Base-by-base conservation (phyloP, 352 stramenopile genomes). In the Globisporangium middletonii region DNA sequence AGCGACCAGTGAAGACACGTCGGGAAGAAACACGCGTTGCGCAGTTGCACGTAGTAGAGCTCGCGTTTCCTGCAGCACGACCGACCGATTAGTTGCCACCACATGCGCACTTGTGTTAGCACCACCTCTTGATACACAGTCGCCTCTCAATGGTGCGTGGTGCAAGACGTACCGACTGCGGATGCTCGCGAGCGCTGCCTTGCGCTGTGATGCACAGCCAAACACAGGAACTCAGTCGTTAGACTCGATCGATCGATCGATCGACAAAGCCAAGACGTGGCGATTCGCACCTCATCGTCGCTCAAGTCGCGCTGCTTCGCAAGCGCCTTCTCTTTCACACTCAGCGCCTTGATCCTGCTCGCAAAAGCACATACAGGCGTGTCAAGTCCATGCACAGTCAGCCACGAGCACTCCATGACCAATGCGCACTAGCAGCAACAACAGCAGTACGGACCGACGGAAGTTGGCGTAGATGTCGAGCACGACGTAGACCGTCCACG, bases 1-100 rank as follows among this genome's bases (percentile, higher is more conserved):
- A 84, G 61, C 51, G 79, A 94, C 84, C 84, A 94, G 63, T 94
- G 84, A 15, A 94, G 65, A 62, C 84, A 92, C 46, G 79, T 81
- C 4, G 82, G 79, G 58, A 87, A 78, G 68, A 81, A 89, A 58
- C 80, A 88, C n/a, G 83, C 78, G 66, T 94, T 92, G 41, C 84
- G 79, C 45, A 92, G 64, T 57, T 92, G 82, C 50, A 86, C 50
- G 55, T 81, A 92, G 67, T 89, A 89, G 0, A 92, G 69, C 62
- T 92, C 83, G 62, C 68, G 76, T 33, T 79, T 76, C 42, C 80
- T 88, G 62, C 13, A 53, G 33, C 33, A 61, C 35, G 55, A 5
- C 48, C 15, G 26, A 45, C 11, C 12, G 13, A 23, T 23, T 23
- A 23, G 23, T 23, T 23, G 23, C 0, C 26, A 18, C 15, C 50